These are phyloP conservation scores for Pseudogymnoascus sp. DNA, from an alignment of 2,329 filamentous ascomycete species.

Conservation along the genomic window DNA sequence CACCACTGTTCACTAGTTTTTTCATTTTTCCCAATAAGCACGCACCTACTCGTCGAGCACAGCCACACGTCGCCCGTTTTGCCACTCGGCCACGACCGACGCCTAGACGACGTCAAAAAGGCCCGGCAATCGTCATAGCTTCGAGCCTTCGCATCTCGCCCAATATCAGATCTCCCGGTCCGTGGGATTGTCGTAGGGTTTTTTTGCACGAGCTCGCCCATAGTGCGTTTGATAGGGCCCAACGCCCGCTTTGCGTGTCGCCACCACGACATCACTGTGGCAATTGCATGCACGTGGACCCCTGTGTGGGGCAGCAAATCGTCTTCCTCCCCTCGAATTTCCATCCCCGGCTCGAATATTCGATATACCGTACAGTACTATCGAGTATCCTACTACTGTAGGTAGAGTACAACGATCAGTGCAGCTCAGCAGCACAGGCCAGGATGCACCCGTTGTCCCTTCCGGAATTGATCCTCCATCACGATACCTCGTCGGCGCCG, in stretches of 20 bases:
- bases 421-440: background rate
- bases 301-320: background rate
- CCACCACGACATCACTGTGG: background rate
- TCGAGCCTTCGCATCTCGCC: background rate
- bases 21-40: conserved; percentile 4
- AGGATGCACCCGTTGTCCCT: background rate
- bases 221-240: background rate
- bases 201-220: background rate
- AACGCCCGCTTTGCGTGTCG: background rate
- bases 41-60: background rate
- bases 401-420: no score
- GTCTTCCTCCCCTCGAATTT: background rate
- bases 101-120: background rate
- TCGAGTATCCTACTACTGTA: no score
- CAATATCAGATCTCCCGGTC: background rate
- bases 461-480: background rate
- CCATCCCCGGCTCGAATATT: background rate
- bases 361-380: background rate
- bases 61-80: background rate
- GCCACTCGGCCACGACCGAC: background rate
- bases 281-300: background rate
- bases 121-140: background rate
- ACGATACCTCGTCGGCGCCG: background rate
- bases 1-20: background rate
- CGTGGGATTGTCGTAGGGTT: background rate